Base-by-base conservation (phyloP, 768 basidiomycete species). In the Amylocystis lapponica region DNA sequence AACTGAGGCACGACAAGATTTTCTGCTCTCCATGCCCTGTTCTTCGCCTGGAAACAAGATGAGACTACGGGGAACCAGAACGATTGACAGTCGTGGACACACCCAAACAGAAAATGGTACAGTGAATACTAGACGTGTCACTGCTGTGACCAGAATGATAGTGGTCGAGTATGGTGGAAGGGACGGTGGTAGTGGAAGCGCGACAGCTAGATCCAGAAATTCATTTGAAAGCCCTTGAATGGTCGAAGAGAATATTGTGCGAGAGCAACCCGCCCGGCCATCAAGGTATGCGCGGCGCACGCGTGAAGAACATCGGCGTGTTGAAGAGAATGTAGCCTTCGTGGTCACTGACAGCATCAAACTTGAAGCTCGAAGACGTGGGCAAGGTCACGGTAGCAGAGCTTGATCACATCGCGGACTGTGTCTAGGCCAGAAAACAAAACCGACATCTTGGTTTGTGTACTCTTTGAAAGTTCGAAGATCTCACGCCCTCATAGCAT, bases 91-190 rank as follows among this genome's bases (percentile, higher is more conserved):
- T 1, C 11, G 10, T 40, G 9, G 14, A 59, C 76, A 46, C 50
- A 88, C 88, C 88, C 87, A 90, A 70, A 88, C 59, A 53, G 84
- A 77, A 45, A 84, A 67, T 25, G 88, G 88, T 11, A 86, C 69
- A 5, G 86, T 75, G 43, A 74, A 50, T 2, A 68, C 68, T 22
- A 81, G 64, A 54, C 88, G 79, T 30, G 76, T 70, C 12, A 73
- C 56, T 29, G 86, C 57, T 3, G 87, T 81, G 43, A 79, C 69
- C 3, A 88, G 56, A 39, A 90, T 81, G 46, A 91, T 87, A 2
- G 86, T 81, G 2, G 79, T 74, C 5, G 88, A 76, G 62, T 90
- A 90, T 0, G 79, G 63, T 0, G 88, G 86, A 49, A 79, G 68
- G 9, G 72, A 74, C 1, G 79, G 68, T 19, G 88, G 85, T 50